Evolutionary conservation across 805 yeast species (phyloP), one percentile per base, ranked within the genome.

Genomic region (Wickerhamomyces silvicola): DNA sequence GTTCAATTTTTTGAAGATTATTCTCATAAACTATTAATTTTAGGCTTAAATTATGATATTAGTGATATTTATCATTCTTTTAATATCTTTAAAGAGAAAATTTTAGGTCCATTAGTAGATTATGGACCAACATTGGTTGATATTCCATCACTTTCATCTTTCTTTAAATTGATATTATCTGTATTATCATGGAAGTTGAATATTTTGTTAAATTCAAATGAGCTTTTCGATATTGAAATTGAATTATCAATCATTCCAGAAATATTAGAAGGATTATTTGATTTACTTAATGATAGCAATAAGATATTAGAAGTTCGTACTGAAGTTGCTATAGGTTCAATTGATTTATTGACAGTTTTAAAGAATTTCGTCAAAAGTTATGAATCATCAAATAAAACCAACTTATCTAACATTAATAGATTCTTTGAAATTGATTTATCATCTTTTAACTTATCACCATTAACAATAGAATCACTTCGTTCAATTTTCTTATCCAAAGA

Each of bases 401-500:
- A 45, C 24, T 27, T 56, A 28, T 22, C 32, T 5, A 47, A 44
- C 30, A 26, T 37, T 4, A 23, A 30, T 9, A 41, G 51, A 34
- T 46, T 43, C 25, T 39, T 38, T 21, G 51, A 45, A 10, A 32
- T 44, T 21, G 51, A 45, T 11, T 19, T 48, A 16, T 29, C 31
- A 4, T 41, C 47, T 0, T 39, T 55, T 6, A 32, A 37, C 7
- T 30, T 70, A 2, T 58, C 66, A 2, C 28, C 32, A 1, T 46
- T 47, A 2, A 22, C 64, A 3, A 60, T 62, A 35, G 41, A 44
- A 1, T 44, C 56, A 2, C 41, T 76, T 10, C 32, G 66, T 35
- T 49, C 59, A n/a, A 46, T 67, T 4, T 78, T 68, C 39, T 57
- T 76, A 37, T 48, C 62, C 15, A 63, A 68, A 36, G 86, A 78